Evolutionary conservation across 176 grass and related monocot genomes (phyloP).

Genomic region (Leersia perrieri): DNA sequence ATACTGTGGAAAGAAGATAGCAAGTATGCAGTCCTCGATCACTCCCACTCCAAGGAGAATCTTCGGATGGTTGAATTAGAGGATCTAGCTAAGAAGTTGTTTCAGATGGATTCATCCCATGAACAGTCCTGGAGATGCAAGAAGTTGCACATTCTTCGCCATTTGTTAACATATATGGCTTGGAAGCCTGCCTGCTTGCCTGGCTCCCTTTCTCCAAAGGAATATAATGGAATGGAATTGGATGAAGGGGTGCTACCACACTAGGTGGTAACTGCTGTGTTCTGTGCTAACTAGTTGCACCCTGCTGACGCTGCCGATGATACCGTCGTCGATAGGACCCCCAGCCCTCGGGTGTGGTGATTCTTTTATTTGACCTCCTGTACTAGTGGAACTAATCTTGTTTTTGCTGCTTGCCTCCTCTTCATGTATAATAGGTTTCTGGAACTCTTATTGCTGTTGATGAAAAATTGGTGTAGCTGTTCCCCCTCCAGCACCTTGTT

Average conservation of each 20-base stretch:
- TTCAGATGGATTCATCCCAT: constrained; percentile 34
- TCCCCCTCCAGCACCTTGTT: constrained; percentile 38
- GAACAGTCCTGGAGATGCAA: constrained; percentile 25
- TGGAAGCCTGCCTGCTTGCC: background rate
- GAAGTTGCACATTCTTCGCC: constrained; percentile 22
- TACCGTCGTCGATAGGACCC: constrained; percentile 23
- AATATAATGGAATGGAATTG: background rate
- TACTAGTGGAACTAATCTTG: constrained; percentile 41
- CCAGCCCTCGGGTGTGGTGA: constrained; percentile 44
- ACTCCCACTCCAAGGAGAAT: constrained; percentile 34
- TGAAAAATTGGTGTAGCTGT: constrained; percentile 46
- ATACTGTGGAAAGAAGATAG: constrained; percentile 56
- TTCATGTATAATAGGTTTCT: constrained; percentile 60
- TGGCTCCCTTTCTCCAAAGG: constrained; percentile 18
- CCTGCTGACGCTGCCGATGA: constrained; percentile 29
- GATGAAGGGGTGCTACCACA: constrained; percentile 30
- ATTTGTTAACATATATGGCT: constrained; percentile 27
- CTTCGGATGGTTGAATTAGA: constrained; percentile 47
- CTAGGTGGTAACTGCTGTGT: constrained; percentile 37
- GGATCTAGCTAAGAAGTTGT: constrained; percentile 36
- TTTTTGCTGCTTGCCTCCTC: constrained; percentile 29
- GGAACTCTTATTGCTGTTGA: constrained; percentile 43
- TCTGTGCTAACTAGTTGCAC: constrained; percentile 41
- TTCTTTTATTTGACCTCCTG: constrained; percentile 63
- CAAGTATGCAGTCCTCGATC: constrained; percentile 35